A percentile compares a stretch with the other conserved stretches of the same genome.
These are phyloP conservation scores for Starmera quercuum DNA, from an alignment of 805 yeast species.

Conservation along the genomic window DNA sequence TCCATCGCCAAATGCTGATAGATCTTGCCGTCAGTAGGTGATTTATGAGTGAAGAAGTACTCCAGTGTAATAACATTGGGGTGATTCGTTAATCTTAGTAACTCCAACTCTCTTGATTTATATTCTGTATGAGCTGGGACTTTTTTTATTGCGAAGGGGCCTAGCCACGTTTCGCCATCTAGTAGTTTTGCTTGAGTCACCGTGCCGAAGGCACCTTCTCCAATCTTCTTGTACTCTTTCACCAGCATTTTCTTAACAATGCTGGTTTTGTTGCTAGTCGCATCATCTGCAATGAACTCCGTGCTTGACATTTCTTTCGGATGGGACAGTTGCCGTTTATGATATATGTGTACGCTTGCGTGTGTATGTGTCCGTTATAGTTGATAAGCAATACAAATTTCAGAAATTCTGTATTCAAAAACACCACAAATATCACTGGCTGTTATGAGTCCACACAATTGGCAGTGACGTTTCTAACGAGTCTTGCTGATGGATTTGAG, in stretches of 20 bases:
- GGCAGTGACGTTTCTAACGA: too few relatives aligned
- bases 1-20: constrained; percentile 85
- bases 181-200: constrained; percentile 65
- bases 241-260: constrained; percentile 54
- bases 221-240: constrained; percentile 65
- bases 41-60: constrained; percentile 63
- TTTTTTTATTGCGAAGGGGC: constrained; percentile 79
- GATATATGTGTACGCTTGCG: too few relatives aligned
- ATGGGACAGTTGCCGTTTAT: too few relatives aligned
- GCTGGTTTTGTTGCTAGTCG: constrained; percentile 51
- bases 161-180: constrained; percentile 46
- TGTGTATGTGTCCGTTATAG: too few relatives aligned
- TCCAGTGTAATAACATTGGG: constrained; percentile 70
- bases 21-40: constrained; percentile 53
- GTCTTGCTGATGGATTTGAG: too few relatives aligned
- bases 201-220: constrained; percentile 84
- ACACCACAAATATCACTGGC: too few relatives aligned
- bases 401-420: too few relatives aligned
- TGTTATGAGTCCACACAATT: too few relatives aligned
- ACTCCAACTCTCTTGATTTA: constrained; percentile 74
- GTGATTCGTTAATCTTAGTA: constrained; percentile 65
- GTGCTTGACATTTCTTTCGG: too few relatives aligned
- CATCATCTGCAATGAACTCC: constrained; percentile 51
- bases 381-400: too few relatives aligned
- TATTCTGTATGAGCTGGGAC: constrained; percentile 87